Evolutionary conservation across 768 basidiomycete species (phyloP), one percentile per base, ranked within the genome.

Genomic region (Tephrocybe sp.): DNA sequence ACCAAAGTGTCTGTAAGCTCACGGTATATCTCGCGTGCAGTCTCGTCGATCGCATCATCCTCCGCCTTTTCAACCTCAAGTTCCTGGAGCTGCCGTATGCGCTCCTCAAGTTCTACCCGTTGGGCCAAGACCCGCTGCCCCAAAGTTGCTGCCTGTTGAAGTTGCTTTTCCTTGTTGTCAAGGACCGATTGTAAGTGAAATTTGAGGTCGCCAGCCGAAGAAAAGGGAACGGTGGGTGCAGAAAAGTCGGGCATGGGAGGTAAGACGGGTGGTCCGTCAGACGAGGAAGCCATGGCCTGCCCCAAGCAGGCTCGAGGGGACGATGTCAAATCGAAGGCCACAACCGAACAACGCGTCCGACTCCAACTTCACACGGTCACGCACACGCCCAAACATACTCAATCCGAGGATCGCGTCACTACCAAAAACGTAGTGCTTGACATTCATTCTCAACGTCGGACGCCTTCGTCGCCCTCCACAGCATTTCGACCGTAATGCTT

Each of bases 121-220:
- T 98, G 96, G 17, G 84, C 81, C 55, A 98, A 85, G 61, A 98
- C 84, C 67, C 91, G 88, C 71, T 97, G 93, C 45, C 96, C 95
- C 65, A 98, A 84, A 49, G 86, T 88, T 32, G 91, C 94, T 4
- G 93, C 92, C 57, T 92, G 88, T 57, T 92, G 86, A 28, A 98
- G 86, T 68, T 98, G 93, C 64, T 85, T 84, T 69, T 94, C 90
- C 77, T 98, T 98, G 66, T 75, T 79, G 71, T 93, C 91, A 59
- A 98, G 81, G 52, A 97, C 84, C 53, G 69, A 70, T 51, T 86
- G 83, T 11, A 85, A 74, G 52, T 83, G 77, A 51, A 76, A 75
- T 62, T 83, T 84, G 69, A 84, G 76, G 67, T 85, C 79, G 48
- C 76, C 80, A 10, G 81, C 66, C 11, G 81, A 78, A 36, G 78